Evolutionary conservation across 257 asterid species (phyloP).

Genomic region (Solanum medicagineum): DNA sequence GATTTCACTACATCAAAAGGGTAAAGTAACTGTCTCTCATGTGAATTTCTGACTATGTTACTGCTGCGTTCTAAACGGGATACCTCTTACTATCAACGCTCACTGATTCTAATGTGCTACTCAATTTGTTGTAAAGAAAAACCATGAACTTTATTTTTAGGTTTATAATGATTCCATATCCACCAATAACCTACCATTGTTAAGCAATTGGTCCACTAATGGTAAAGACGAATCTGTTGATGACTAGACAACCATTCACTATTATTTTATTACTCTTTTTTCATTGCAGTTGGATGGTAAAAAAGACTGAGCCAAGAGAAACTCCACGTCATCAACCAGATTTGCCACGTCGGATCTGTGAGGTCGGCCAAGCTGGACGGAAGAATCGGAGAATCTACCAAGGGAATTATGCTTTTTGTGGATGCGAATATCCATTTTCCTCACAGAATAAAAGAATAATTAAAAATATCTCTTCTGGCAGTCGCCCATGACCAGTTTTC

Average conservation of each 20-base stretch:
- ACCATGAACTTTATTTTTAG: background rate
- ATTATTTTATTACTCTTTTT: background rate
- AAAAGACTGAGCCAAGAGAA: background rate
- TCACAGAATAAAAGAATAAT: background rate
- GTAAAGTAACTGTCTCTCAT: accelerated
- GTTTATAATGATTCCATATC: background rate
- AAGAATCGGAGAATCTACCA: conserved; percentile 19
- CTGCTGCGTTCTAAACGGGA: background rate
- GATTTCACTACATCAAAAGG: background rate
- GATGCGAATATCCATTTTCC: conserved; percentile 23
- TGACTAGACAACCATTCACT: conserved; percentile 1
- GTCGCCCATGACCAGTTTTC: background rate
- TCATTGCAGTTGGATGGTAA: background rate
- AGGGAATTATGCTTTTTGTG: conserved; percentile 21
- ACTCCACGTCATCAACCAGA: conserved; percentile 4
- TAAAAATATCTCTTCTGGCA: background rate
- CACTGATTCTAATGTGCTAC: background rate
- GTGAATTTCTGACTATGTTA: background rate
- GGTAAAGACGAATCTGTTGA: background rate
- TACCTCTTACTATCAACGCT: background rate
- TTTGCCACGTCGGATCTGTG: conserved; percentile 17
- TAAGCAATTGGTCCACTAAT: background rate
- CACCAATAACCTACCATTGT: background rate
- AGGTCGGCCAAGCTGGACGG: background rate
- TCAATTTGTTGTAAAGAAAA: no score